Percentiles rank a stretch among this genome's conserved stretches.
Evolutionary conservation across 108 stramenopile genomes (phyloP).

Genomic region (Discostella stelligeroides): DNA sequence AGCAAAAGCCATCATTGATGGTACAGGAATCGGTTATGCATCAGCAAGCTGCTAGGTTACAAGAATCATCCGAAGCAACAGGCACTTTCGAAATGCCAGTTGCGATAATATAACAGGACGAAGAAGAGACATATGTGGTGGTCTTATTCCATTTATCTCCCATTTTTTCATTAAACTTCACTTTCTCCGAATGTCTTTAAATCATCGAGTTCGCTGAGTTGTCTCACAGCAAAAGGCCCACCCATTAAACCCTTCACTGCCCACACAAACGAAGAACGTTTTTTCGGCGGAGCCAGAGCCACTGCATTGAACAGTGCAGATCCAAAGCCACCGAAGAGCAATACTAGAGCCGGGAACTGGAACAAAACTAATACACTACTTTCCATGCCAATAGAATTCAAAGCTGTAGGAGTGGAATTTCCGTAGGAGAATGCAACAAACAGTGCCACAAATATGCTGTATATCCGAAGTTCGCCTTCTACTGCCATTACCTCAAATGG

Average conservation of each 20-base stretch:
- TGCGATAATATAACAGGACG: no score
- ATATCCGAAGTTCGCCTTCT: slow-evolving; percentile 49
- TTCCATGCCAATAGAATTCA: slow-evolving; percentile 39
- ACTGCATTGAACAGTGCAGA: slow-evolving; percentile 54
- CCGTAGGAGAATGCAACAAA: slow-evolving; percentile 70
- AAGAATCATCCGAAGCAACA: no score
- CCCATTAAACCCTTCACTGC: slow-evolving; percentile 72
- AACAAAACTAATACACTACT: slow-evolving; percentile 30
- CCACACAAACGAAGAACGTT: slow-evolving; percentile 65
- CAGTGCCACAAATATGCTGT: slow-evolving; percentile 54
- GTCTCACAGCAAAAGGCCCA: slow-evolving; percentile 68
- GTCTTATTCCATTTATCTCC: not conserved
- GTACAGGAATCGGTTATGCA: not conserved
- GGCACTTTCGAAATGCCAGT: no score
- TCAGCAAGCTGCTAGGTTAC: not conserved
- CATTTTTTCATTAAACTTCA: slow-evolving; percentile 22
- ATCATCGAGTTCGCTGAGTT: slow-evolving; percentile 53
- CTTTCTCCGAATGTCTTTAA: slow-evolving; percentile 61
- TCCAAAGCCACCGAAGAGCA: slow-evolving; percentile 61
- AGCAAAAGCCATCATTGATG: not conserved
- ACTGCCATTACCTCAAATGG: slow-evolving; percentile 63
- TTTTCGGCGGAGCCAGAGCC: slow-evolving; percentile 55
- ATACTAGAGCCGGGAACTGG: slow-evolving; percentile 52
- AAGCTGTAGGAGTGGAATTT: slow-evolving; percentile 56
- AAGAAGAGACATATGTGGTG: not conserved